Evolutionary conservation across 371 early-diverging fungal genomes (phyloP).

Genomic region (Actinomortierella wolfii): DNA sequence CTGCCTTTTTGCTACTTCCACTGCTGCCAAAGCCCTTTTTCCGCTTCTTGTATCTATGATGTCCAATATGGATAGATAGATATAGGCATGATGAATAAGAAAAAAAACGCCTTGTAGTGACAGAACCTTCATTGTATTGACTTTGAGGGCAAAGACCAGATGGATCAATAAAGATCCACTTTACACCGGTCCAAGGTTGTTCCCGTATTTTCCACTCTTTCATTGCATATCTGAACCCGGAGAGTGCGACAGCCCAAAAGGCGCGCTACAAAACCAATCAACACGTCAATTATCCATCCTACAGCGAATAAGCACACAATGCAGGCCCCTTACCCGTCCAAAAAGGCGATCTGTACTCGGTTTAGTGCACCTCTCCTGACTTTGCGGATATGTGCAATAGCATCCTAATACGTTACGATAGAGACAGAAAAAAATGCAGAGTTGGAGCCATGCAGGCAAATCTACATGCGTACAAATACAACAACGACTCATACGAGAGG

Average conservation of each 20-base stretch:
- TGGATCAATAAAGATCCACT: too few relatives aligned
- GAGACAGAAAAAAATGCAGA: neutral
- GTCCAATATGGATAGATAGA: neutral
- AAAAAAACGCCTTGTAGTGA: neutral
- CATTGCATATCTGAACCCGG: too few relatives aligned
- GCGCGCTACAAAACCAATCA: too few relatives aligned
- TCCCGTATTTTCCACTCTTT: too few relatives aligned
- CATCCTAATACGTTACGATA: constrained; percentile 49
- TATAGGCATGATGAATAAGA: neutral
- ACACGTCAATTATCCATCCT: too few relatives aligned
- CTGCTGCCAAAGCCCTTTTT: constrained; percentile 40
- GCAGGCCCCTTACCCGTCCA: constrained; percentile 56
- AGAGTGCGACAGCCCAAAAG: too few relatives aligned
- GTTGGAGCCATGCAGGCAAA: neutral
- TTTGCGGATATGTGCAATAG: constrained; percentile 62
- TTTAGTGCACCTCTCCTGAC: constrained; percentile 71
- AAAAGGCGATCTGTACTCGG: constrained; percentile 62
- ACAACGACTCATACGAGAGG: neutral
- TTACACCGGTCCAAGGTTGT: too few relatives aligned
- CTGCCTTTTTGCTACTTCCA: constrained; percentile 16
- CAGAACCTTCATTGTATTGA: too few relatives aligned
- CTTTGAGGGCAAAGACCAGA: too few relatives aligned
- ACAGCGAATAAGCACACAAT: too few relatives aligned
- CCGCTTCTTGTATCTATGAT: constrained; percentile 38
- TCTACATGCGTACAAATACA: constrained; percentile 6